Percentiles rank a stretch among this genome's conserved stretches.
These are phyloP conservation scores for Cryphonectria parasitica DNA, from an alignment of 2,329 filamentous ascomycete species.

Conservation along the genomic window DNA sequence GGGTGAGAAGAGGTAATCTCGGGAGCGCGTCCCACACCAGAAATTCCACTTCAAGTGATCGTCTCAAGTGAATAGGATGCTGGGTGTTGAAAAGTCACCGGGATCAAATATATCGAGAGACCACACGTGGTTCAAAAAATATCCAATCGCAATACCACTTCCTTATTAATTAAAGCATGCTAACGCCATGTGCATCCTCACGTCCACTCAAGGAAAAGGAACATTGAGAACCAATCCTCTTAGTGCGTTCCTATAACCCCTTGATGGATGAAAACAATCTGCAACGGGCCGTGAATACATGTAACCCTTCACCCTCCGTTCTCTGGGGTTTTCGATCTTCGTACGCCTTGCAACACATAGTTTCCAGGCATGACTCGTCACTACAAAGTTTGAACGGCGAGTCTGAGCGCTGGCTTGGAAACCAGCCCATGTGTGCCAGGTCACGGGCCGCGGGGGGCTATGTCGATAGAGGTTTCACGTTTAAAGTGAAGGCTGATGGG, in stretches of 20 bases:
- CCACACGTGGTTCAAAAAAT: background rate
- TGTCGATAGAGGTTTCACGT: background rate
- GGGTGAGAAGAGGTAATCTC: background rate
- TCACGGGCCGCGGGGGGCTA: background rate
- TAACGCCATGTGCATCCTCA: background rate
- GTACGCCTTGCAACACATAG: background rate
- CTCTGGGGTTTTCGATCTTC: background rate
- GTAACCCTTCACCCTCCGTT: background rate
- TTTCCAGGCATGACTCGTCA: background rate
- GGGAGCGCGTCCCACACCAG: background rate
- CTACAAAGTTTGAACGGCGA: background rate
- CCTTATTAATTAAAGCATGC: background rate
- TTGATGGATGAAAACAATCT: background rate
- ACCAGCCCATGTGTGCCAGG: background rate
- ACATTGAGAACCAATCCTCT: slow-evolving; percentile 3
- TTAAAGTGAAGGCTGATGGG: background rate
- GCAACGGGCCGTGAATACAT: background rate
- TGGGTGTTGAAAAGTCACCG: background rate
- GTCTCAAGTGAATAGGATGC: background rate
- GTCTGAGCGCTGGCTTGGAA: background rate
- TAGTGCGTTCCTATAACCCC: background rate
- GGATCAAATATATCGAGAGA: background rate
- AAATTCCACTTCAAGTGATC: background rate
- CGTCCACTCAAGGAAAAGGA: background rate
- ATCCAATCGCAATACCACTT: background rate